Evolutionary conservation across 2,329 filamentous ascomycete species (phyloP).

Genomic region (Chaetothyriales sp.): DNA sequence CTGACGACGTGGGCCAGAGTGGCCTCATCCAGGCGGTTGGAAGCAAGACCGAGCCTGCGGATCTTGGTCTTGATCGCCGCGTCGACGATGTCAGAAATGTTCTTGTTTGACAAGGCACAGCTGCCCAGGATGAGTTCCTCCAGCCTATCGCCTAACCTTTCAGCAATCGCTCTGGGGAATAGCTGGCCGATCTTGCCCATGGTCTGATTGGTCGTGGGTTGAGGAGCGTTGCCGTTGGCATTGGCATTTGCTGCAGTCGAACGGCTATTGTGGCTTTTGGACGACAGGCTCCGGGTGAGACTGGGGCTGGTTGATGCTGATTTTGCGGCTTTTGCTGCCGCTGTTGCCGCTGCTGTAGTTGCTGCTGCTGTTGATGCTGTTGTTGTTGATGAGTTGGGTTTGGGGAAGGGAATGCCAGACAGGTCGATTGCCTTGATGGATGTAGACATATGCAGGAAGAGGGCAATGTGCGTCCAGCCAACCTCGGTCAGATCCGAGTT

Average conservation of each 20-base stretch:
- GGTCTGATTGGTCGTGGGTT: slow-evolving; percentile 36
- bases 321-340: no score
- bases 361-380: no score
- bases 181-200: slow-evolving; percentile 28
- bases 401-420: slow-evolving; percentile 63
- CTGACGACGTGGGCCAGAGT: slow-evolving; percentile 60
- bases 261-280: slow-evolving; percentile 8
- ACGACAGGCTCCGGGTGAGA: slow-evolving; percentile 6
- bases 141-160: slow-evolving; percentile 60
- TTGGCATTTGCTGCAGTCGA: slow-evolving; percentile 1
- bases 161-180: slow-evolving; percentile 58
- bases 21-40: slow-evolving; percentile 60
- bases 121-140: slow-evolving; percentile 74
- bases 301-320: slow-evolving; percentile 14
- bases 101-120: slow-evolving; percentile 54
- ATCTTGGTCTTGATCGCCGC: slow-evolving; percentile 66
- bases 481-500: slow-evolving; percentile 70
- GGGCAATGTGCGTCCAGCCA: slow-evolving; percentile 79
- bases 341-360: no score
- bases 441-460: slow-evolving; percentile 81
- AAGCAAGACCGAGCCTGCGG: slow-evolving; percentile 64
- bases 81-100: slow-evolving; percentile 64
- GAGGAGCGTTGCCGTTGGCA: slow-evolving; percentile 14
- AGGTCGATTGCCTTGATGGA: slow-evolving; percentile 76
- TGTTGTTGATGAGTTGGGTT: no score